Base-by-base conservation (phyloP, 768 basidiomycete genomes). In the Auriculariales sp. region DNA sequence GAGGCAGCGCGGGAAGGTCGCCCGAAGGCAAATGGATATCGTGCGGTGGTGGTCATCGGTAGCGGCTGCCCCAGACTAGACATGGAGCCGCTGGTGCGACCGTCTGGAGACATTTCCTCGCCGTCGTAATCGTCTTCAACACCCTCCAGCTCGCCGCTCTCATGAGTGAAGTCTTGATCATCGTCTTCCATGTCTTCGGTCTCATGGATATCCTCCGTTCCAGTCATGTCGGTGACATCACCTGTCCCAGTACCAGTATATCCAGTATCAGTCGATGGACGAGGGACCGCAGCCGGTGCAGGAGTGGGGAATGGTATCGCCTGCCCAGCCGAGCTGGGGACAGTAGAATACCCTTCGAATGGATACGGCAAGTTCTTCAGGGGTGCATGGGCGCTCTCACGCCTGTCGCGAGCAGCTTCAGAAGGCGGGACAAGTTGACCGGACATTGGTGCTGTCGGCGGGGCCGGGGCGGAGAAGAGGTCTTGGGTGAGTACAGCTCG, bases 21-120 rank as follows among this genome's bases (percentile, higher is more conserved):
- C 17, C 79, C 77, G 62, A 76, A 74, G 48, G 75, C 70, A 71
- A 84, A 83, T 9, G 82, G 83, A 58, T 81, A 83, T 0, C 79
- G 29, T 6, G 25, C 17, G 29, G 32, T 73, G 22, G 83, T 78
- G 29, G n/a, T n/a, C 12, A 44, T 44, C 6, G 67, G 62, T 48
- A 90, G 71, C 1, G 85, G 87, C 22, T 83, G 80, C 2, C 88
- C 88, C 4, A 91, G 73, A 53, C 82, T 85, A 3, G 87, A 90
- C 79, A 91, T 79, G 6, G 88, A 90, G 17, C 78, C 83, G 0
- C 85, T 86, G 3, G 77, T 81, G 15, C 79, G 72, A 34, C 76
- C 39, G 19, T 51, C 77, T 3, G 78, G 74, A 0, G 80, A 79
- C 28, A 61, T 65, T 34, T 69, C 71, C 39, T 71, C 72, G 47